A percentile compares a stretch with the other conserved stretches of the same genome.
Evolutionary conservation across 305 asterid species (phyloP).

Genomic region (Withania somnifera): DNA sequence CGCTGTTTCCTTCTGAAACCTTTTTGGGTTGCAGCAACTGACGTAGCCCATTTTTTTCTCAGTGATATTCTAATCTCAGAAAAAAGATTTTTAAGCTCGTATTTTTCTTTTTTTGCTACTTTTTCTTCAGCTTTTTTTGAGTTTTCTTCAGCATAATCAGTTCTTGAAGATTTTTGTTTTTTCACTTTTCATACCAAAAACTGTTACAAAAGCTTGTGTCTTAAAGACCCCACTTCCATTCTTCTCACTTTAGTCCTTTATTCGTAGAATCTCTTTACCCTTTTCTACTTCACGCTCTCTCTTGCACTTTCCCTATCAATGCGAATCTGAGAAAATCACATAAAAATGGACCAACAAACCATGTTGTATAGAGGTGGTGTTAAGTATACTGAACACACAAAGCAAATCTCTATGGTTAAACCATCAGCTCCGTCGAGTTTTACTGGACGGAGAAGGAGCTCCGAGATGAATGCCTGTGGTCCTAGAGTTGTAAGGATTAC

Average conservation of each 20-base stretch:
- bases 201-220: conserved; percentile 17
- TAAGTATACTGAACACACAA: conserved; percentile 54
- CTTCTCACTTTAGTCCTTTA: conserved; percentile 37
- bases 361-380: conserved; percentile 22
- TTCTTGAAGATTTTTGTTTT: not conserved
- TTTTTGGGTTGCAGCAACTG: not conserved
- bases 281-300: conserved; percentile 3
- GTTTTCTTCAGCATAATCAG: not conserved
- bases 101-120: not conserved
- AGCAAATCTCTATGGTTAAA: conserved; percentile 26
- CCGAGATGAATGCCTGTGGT: not conserved
- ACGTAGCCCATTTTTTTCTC: not conserved
- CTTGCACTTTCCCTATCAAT: conserved; percentile 37
- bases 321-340: conserved; percentile 38
- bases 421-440: conserved; percentile 6
- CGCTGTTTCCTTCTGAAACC: not conserved
- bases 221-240: conserved; percentile 4
- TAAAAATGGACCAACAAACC: conserved; percentile 11
- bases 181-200: not conserved
- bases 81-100: not conserved
- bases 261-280: conserved; percentile 33
- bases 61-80: not conserved
- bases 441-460: conserved; percentile 9
- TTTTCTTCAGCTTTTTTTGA: too few species aligned
- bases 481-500: conserved; percentile 48